A percentile compares a stretch with the other conserved stretches of the same genome.
Evolutionary conservation across 768 basidiomycete genomes (phyloP).

Genomic region (Boletus rufocinnamomeus): DNA sequence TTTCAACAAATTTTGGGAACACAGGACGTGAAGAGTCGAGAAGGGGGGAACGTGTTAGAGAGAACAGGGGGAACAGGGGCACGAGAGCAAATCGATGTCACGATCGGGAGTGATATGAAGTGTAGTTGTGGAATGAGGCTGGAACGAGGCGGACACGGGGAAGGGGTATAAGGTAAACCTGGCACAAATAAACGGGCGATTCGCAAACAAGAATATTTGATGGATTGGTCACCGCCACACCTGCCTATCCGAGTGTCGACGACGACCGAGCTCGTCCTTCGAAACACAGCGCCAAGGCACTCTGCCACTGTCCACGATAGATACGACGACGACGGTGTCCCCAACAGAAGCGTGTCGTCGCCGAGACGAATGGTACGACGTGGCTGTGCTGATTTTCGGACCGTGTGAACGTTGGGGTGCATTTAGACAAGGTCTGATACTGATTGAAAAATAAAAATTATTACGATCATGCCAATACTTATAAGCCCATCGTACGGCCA

Average conservation of each 20-base stretch:
- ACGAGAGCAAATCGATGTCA: constrained; percentile 1
- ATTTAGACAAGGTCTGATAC: constrained; percentile 27
- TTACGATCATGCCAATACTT: constrained; percentile 17
- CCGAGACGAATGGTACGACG: constrained; percentile 8
- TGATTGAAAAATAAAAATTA: constrained; percentile 23
- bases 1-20: neutral
- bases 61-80: neutral
- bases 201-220: neutral
- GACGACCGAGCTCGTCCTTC: neutral
- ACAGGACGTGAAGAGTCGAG: constrained; percentile 1
- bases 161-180: neutral
- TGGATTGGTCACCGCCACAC: neutral
- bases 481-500: constrained; percentile 15
- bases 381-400: constrained; percentile 33
- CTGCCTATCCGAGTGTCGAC: neutral
- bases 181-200: neutral
- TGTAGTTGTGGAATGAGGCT: constrained; percentile 4
- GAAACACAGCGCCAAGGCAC: neutral
- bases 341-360: neutral
- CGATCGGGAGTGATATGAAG: constrained; percentile 17
- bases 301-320: neutral
- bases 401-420: constrained; percentile 35
- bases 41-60: constrained; percentile 16
- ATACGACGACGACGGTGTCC: neutral
- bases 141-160: constrained; percentile 20